Evolutionary conservation across 352 stramenopile genomes (phyloP), one percentile per base, ranked within the genome.

Genomic region (Phytophthora melonis): DNA sequence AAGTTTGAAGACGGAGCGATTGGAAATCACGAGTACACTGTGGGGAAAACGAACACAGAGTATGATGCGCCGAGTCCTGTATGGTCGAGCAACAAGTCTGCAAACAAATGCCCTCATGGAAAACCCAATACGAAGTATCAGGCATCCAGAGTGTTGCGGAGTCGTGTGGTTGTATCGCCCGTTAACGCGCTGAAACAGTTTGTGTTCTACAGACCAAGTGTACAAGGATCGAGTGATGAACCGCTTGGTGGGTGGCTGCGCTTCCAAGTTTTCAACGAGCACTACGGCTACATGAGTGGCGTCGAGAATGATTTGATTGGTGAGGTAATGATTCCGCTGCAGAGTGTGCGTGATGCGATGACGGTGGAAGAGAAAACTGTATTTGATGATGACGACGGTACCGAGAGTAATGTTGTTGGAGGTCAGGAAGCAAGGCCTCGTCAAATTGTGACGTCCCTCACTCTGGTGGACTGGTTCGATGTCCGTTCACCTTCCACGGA

Each of bases 31-130:
- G 88, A 93, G 45, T 84, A 79, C 25, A 70, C 86, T 2, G 85
- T 97, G 18, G 90, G 90, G 6, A 90, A 88, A 71, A 97, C 90
- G 1, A 97, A 97, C 68, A 97, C 90, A 0, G 90, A 97, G 66
- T 97, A 97, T 45, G 87, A 94, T 36, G 84, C 78, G 5, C 66
- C 76, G 3, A 74, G 88, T 58, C 90, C 90, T 0, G 79, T 93
- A 9, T 97, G 86, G 77, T 94, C 87, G 10, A 83, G 80, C 16
- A 96, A 96, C 75, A 89, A 89, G 58, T 78, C 73, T 32, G 68
- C 75, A 7, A 76, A 73, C 0, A 90, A 84, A 56, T 96, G 89
- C 56, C 81, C 86, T 10, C 88, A 96, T 58, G 80, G 78, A 18
- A 91, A 89, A 36, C 88, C 89, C 2, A 89, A 72, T 45, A 86